Evolutionary conservation across 108 stramenopile species (phyloP).

Genomic region (Seminavis robusta): DNA sequence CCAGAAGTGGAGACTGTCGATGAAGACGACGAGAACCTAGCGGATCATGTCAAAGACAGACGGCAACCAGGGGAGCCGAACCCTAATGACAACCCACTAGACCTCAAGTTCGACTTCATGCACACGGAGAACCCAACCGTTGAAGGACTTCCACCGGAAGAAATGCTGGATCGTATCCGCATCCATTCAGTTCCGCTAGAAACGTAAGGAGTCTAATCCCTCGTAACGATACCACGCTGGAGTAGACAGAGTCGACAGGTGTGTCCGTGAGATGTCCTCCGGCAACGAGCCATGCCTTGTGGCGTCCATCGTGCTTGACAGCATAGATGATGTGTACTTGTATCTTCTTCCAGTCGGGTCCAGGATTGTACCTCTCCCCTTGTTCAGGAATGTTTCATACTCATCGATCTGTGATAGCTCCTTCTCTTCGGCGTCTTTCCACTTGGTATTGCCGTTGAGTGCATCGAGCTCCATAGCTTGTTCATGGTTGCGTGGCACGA

Average conservation of each 20-base stretch:
- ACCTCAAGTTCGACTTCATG: no score
- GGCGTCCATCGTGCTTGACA: slow-evolving; percentile 32
- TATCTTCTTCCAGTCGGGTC: slow-evolving; percentile 20
- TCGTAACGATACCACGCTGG: slow-evolving; percentile 23
- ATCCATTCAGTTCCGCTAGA: slow-evolving; percentile 18
- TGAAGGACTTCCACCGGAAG: no score
- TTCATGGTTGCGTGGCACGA: slow-evolving; percentile 13
- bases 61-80: no score
- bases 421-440: slow-evolving; percentile 19
- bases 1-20: no score
- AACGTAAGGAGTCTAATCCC: slow-evolving; percentile 6
- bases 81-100: no score
- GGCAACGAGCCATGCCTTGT: slow-evolving; percentile 32
- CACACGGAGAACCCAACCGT: no score
- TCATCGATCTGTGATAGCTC: slow-evolving; percentile 18
- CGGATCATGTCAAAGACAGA: no score
- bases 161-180: no score
- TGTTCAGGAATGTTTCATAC: slow-evolving; percentile 24
- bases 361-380: slow-evolving; percentile 3
- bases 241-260: slow-evolving; percentile 23
- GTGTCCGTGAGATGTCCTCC: slow-evolving; percentile 27
- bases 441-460: slow-evolving; percentile 17
- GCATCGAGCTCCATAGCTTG: slow-evolving; percentile 16
- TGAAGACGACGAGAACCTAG: no score
- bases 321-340: slow-evolving; percentile 29